A percentile compares a stretch with the other conserved stretches of the same genome.
These are phyloP conservation scores for Fusarium begoniae DNA, from an alignment of 2,329 filamentous ascomycete species.

Conservation along the genomic window DNA sequence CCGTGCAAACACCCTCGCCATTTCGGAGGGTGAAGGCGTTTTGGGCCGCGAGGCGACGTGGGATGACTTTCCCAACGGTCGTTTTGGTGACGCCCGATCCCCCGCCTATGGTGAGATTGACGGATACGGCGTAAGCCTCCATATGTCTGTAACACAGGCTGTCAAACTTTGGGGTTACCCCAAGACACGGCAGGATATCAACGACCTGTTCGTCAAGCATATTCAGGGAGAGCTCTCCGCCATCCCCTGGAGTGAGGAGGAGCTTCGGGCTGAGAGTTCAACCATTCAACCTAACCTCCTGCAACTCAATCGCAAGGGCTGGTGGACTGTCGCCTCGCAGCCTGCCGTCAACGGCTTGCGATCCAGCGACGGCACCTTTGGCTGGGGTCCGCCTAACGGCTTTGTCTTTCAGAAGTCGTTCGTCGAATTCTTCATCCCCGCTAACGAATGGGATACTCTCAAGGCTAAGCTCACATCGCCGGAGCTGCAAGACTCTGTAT, in stretches of 20 bases:
- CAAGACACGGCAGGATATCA: slow-evolving; percentile 75
- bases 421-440: slow-evolving; percentile 92
- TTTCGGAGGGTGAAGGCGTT: slow-evolving; percentile 91
- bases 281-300: slow-evolving; percentile 82
- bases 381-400: slow-evolving; percentile 91
- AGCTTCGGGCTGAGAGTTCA: slow-evolving; percentile 82
- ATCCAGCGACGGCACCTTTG: slow-evolving; percentile 81
- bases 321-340: slow-evolving; percentile 97
- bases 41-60: slow-evolving; percentile 95
- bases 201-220: slow-evolving; percentile 80
- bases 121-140: slow-evolving; percentile 95
- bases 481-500: slow-evolving; percentile 72
- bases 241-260: slow-evolving; percentile 94
- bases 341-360: slow-evolving; percentile 88
- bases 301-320: slow-evolving; percentile 80
- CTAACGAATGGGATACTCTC: slow-evolving; percentile 75
- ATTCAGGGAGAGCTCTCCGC: slow-evolving; percentile 81
- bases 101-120: slow-evolving; percentile 97
- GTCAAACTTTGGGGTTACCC: slow-evolving; percentile 87
- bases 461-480: slow-evolving; percentile 67
- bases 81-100: slow-evolving; percentile 92
- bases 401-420: slow-evolving; percentile 99
- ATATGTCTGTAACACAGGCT: slow-evolving; percentile 87
- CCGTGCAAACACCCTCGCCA: slow-evolving; percentile 86
- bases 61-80: slow-evolving; percentile 97